phyloP scores from a whole-genome alignment of 148 eudicot genomes.

The Spergularia bocconei region DNA sequence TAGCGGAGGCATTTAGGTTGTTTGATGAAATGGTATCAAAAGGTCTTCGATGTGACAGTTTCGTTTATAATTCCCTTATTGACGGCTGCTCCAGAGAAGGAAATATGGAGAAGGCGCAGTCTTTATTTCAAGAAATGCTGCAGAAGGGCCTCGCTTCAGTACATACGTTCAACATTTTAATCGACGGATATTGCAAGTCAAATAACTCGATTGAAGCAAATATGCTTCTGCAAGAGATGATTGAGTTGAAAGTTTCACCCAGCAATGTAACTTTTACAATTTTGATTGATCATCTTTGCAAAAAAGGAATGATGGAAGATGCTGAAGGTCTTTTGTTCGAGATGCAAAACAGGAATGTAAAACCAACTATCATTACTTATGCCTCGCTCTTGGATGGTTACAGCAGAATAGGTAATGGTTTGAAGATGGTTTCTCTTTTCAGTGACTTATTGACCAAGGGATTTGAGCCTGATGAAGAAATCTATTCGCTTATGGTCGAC shows the following conservation, averaged over 20 bases:
- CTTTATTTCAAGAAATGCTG: conserved; percentile 54
- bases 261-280: conserved; percentile 66
- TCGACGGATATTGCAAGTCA: conserved; percentile 64
- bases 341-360: conserved; percentile 60
- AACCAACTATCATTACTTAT: conserved; percentile 57
- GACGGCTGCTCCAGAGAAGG: conserved; percentile 67
- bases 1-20: conserved; percentile 55
- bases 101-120: conserved; percentile 54
- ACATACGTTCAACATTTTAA: conserved; percentile 60
- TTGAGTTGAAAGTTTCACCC: conserved; percentile 38
- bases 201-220: conserved; percentile 55
- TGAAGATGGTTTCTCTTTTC: conserved; percentile 60
- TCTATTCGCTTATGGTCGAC: conserved; percentile 46
- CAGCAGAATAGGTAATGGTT: conserved; percentile 39
- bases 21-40: conserved; percentile 59
- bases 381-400: conserved; percentile 65
- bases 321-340: conserved; percentile 60
- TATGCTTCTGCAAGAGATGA: conserved; percentile 50
- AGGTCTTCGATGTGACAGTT: conserved; percentile 58
- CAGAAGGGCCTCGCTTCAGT: conserved; percentile 56
- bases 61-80: conserved; percentile 63
- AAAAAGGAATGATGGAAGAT: conserved; percentile 54
- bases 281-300: conserved; percentile 62
- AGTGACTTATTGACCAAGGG: conserved; percentile 63
- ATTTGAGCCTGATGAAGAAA: conserved; percentile 57